A percentile compares a stretch with the other conserved stretches of the same genome.
phyloP scores from a whole-genome alignment of 176 grass and related monocot genomes.

The Aegilops speltoides region DNA sequence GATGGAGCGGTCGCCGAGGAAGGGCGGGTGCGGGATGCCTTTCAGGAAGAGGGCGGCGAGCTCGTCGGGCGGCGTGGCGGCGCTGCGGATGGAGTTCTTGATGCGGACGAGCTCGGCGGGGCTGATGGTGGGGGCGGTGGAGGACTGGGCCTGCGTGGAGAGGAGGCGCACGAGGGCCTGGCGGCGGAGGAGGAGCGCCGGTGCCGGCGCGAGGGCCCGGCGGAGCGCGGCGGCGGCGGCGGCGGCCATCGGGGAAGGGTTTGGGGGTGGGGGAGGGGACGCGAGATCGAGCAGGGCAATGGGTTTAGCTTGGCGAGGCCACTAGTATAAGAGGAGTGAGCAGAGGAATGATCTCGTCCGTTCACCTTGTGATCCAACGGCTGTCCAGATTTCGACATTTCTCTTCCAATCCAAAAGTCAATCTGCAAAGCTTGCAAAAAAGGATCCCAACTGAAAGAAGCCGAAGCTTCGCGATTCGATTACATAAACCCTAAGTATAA shows the following conservation, averaged over 20 bases:
- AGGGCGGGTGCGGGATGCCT: slow-evolving; percentile 34
- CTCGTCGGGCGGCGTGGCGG: slow-evolving; percentile 45
- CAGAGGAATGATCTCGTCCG: not conserved
- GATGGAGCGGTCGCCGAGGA: slow-evolving; percentile 51
- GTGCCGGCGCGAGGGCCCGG: slow-evolving; percentile 9
- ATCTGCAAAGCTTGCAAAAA: not conserved
- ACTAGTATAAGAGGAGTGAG: not conserved
- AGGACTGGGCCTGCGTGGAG: slow-evolving; percentile 1
- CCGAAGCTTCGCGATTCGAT: not conserved
- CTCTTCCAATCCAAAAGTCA: not conserved
- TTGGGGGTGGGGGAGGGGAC: not conserved
- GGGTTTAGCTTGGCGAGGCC: not conserved
- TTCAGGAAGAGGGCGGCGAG: slow-evolving; percentile 52
- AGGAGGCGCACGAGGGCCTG: slow-evolving; percentile 38
- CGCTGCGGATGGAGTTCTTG: slow-evolving; percentile 63
- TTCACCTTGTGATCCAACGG: not conserved
- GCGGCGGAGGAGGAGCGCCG: slow-evolving; percentile 30
- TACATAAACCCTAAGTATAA: not conserved
- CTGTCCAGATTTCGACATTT: not conserved
- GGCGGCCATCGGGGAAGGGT: slow-evolving; percentile 30
- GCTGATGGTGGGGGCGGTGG: not conserved
- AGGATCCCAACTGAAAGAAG: not conserved
- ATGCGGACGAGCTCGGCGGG: slow-evolving; percentile 34
- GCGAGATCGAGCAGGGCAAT: not conserved
- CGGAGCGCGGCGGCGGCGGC: slow-evolving; percentile 58